A percentile compares a stretch with the other conserved stretches of the same genome.
Evolutionary conservation across 148 eudicot genomes (phyloP).

Genomic region (Bassia scoparia): DNA sequence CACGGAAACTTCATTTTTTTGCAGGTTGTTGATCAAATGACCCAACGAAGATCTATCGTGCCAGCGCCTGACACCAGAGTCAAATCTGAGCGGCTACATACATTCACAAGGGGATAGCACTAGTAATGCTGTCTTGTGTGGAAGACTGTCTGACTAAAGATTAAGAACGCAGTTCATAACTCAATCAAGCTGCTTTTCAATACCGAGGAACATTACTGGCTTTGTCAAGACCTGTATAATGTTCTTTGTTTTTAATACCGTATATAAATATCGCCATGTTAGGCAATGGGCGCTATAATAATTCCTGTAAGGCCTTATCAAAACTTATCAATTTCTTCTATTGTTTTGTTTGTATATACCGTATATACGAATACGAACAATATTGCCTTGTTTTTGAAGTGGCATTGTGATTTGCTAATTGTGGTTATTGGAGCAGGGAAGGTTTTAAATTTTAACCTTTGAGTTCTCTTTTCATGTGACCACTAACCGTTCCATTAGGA

Average conservation of each 20-base stretch:
- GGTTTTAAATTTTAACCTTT: no score
- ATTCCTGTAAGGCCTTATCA: background rate
- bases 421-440: no score
- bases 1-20: slow-evolving; percentile 14
- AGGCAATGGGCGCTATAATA: background rate
- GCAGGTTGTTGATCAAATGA: slow-evolving; percentile 93
- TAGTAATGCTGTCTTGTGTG: slow-evolving; percentile 7
- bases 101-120: slow-evolving; percentile 42
- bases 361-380: no score
- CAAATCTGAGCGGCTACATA: slow-evolving; percentile 75
- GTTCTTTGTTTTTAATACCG: background rate
- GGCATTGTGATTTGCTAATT: no score
- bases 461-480: no score
- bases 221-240: background rate
- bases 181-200: background rate
- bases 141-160: background rate
- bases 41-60: slow-evolving; percentile 84
- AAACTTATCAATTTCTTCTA: background rate
- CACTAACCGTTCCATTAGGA: no score
- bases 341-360: no score
- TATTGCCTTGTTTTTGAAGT: no score
- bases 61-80: slow-evolving; percentile 84
- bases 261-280: background rate
- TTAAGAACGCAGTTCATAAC: background rate
- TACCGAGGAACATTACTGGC: background rate